Percentiles rank a stretch among this genome's conserved stretches.
Conservation (phyloP, 805 yeast species). For the Saccharomycopsis javanensis region DNA sequence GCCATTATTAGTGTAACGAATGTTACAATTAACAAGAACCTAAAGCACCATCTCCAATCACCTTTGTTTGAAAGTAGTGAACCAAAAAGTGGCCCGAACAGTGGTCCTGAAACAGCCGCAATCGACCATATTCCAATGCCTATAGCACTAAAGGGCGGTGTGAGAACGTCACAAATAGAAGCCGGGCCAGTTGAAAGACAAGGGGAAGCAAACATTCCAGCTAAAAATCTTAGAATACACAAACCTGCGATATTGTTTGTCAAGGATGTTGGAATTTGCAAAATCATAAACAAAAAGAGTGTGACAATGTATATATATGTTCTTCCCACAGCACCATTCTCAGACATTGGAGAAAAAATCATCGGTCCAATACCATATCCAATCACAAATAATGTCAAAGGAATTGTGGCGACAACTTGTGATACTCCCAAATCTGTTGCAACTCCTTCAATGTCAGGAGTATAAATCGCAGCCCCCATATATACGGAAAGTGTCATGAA, state of each 20-base stretch:
- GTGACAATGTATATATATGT: slow-evolving; percentile 40
- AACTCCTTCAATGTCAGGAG: slow-evolving; percentile 40
- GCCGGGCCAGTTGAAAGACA: slow-evolving; percentile 59
- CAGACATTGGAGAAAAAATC: slow-evolving; percentile 54
- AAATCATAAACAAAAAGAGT: slow-evolving; percentile 43
- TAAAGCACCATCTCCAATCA: slow-evolving; percentile 62
- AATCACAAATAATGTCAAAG: slow-evolving; percentile 49
- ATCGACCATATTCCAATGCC: slow-evolving; percentile 66
- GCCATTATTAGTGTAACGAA: slow-evolving; percentile 34
- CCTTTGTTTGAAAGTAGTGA: slow-evolving; percentile 47
- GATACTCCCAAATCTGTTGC: slow-evolving; percentile 42
- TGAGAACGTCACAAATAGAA: slow-evolving; percentile 63
- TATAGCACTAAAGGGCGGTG: slow-evolving; percentile 45
- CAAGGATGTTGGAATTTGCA: slow-evolving; percentile 51
- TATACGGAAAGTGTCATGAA: slow-evolving; percentile 43
- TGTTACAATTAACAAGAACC: slow-evolving; percentile 47
- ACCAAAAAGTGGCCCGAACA: slow-evolving; percentile 64
- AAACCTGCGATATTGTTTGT: slow-evolving; percentile 54
- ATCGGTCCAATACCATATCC: slow-evolving; percentile 62
- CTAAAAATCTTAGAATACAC: slow-evolving; percentile 41
- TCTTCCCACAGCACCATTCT: slow-evolving; percentile 51
- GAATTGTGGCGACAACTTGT: slow-evolving; percentile 45
- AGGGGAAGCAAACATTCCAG: slow-evolving; percentile 49
- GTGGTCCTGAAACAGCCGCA: slow-evolving; percentile 73
- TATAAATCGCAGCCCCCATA: slow-evolving; percentile 39